Evolutionary conservation across 495 filamentous ascomycete species (phyloP), one percentile per base, ranked within the genome.

Genomic region (Aspergillus sclerotioniger): DNA sequence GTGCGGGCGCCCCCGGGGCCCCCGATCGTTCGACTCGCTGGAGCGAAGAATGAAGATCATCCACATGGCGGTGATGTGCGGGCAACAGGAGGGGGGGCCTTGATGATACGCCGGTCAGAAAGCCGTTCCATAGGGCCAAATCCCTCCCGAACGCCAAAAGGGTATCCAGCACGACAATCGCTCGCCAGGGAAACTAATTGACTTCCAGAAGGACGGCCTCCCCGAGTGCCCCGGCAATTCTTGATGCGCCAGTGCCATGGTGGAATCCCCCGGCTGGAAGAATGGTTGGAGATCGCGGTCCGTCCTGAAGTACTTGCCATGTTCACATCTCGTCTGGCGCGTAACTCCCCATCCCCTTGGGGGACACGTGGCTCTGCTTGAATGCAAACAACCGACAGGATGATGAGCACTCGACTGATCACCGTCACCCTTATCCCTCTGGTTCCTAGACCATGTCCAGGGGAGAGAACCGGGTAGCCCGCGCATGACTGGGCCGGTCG

Each of bases 321-420:
- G 39, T 10, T 59, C 28, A n/a, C n/a, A 55, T 51, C 54, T 53
- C 51, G 39, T 60, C 57, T 54, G 58, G 64, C 60, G 64, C 58
- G 58, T 66, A 63, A 51, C 41, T 10, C 51, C 17, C 33, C 52
- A 54, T 25, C 45, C 25, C 37, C 7, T 41, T 58, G 51, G 43
- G 17, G 37, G 52, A 61, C 64, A 66, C 64, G 64, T 66, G 64
- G 60, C 47, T 57, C 15, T 8, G 55, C 48, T 61, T 53, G 58
- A 44, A 62, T 66, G 60, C 57, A 59, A 41, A 60, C 47, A 41
- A 39, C 57, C 51, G 57, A 45, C 8, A 55, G 57, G 53, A 58
- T 50, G 25, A 25, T 25, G 25, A 25, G 25, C 5, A 25, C 25
- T 25, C 25, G 5, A n/a, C n/a, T n/a, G n/a, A n/a, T n/a, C n/a